Evolutionary conservation across 495 filamentous ascomycete genomes (phyloP), one percentile per base, ranked within the genome.

Genomic region (Penicillium soppii): DNA sequence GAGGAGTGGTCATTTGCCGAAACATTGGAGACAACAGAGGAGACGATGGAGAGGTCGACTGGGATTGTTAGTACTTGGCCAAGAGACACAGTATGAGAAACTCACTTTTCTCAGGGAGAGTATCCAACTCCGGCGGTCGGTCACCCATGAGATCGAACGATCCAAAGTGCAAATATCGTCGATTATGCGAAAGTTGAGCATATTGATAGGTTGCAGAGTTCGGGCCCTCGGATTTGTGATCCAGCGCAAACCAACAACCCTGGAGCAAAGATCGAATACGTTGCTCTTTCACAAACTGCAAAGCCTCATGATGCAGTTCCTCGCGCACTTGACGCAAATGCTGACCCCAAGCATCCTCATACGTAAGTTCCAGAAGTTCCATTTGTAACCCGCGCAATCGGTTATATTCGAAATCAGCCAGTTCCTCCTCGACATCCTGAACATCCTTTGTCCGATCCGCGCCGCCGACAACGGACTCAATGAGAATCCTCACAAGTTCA

Each of bases 211-310:
- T 70, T 5, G 52, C 43, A 5, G 61, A 53, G 40, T 69, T 60
- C 70, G 66, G 65, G 71, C 57, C 47, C 64, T 79, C 76, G 12
- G 66, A 30, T 17, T 70, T 74, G 46, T 46, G 50, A 25, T 69
- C 69, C 46, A 87, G 81, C 5, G 88, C 81, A 62, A 99, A 97
- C 95, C 95, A 99, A 17, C 85, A 82, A 21, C 94, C 94, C 50
- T 88, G 81, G 10, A 97, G 76, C 12, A 99, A 75, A 65, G 90
- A 97, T n/a, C 95, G 82, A 46, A 97, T 88, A 39, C 94, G 84
- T 66, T 98, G 94, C 67, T 98, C 94, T 62, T 94, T 96, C 61
- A 97, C 87, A 60, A 98, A 98, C 58, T 95, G 89, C 32, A 95
- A 70, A 17, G 94, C 91, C 62, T 98, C 94, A 56, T 92, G 84